Evolutionary conservation across 2,329 filamentous ascomycete genomes (phyloP), one percentile per base, ranked within the genome.

Genomic region (Huntiella moniliformis): DNA sequence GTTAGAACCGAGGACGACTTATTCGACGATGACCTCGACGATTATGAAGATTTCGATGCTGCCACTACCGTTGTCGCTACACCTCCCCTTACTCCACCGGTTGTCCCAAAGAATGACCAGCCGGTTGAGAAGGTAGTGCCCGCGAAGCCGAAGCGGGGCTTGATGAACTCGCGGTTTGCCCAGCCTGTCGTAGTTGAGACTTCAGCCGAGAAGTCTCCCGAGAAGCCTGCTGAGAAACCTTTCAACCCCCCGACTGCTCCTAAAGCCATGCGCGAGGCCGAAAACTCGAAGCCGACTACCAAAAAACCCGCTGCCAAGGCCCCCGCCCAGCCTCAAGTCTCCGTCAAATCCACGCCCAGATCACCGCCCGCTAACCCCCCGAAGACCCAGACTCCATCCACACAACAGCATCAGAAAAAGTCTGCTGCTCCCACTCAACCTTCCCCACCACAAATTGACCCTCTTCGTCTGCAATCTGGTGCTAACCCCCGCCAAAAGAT

Each of bases 11-110:
- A 77, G 54, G 73, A 77, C 53, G 73, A 75, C 55, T 64, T 77
- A 49, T 77, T 77, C 55, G 68, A 69, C 50, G 73, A 77, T 52
- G 73, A 77, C 54, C 74, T 76, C 49, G 73, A 76, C 56, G 71
- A 71, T 5, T 64, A 74, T 43, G 58, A 64, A 36, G 57, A 58
- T 51, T 56, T 41, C 17, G 47, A 41, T 37, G 60, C 46, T 12
- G 47, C 55, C 18, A 49, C 43, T 28, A 42, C 52, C 31, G 53
- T 52, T 6, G 50, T 53, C 18, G 49, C 42, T 15, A 42, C 51
- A 36, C 13, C 38, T 43, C 10, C 34, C 34, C 15, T 13, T 18
- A 42, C 51, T 33, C 13, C 38, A 41, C 10, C 34, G 33, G 38
- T 39, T 18, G 38, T 36, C 34, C 8, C 8, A 28, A 37, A 44